Evolutionary conservation across 2,329 filamentous ascomycete genomes (phyloP).

Genomic region (Fusarium globosum): DNA sequence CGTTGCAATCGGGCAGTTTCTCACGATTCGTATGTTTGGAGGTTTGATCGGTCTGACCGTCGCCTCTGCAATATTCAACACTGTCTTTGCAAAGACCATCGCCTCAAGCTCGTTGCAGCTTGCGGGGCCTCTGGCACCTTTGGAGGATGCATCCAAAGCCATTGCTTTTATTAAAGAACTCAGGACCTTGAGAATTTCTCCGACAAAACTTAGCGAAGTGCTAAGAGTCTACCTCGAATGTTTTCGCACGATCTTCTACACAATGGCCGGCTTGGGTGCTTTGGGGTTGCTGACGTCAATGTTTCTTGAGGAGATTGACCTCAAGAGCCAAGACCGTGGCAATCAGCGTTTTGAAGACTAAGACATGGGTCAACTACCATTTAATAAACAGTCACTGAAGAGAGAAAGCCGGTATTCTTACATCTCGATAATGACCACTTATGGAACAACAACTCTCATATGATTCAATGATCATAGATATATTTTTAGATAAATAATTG

Average conservation of each 20-base stretch:
- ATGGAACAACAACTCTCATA: not conserved
- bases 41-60: constrained; percentile 1
- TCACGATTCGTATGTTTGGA: constrained; percentile 12
- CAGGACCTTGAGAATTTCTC: not conserved
- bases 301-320: constrained; percentile 15
- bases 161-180: constrained; percentile 20
- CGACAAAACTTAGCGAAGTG: not conserved
- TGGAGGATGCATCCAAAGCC: not conserved
- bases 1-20: constrained; percentile 13
- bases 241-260: constrained; percentile 10
- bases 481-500: not conserved
- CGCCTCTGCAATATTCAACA: constrained; percentile 16
- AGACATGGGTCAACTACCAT: not conserved
- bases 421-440: not conserved
- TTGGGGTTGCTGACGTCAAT: constrained; percentile 4
- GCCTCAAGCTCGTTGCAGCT: not conserved
- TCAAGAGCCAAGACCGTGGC: constrained; percentile 5
- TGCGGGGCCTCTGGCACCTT: not conserved
- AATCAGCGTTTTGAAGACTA: constrained; percentile 14
- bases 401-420: not conserved
- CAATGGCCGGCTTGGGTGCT: constrained; percentile 4
- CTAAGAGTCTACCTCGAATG: not conserved
- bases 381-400: not conserved
- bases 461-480: not conserved
- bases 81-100: constrained; percentile 1